phyloP scores from a whole-genome alignment of 306 rosid species.

The Sophora flavescens region DNA sequence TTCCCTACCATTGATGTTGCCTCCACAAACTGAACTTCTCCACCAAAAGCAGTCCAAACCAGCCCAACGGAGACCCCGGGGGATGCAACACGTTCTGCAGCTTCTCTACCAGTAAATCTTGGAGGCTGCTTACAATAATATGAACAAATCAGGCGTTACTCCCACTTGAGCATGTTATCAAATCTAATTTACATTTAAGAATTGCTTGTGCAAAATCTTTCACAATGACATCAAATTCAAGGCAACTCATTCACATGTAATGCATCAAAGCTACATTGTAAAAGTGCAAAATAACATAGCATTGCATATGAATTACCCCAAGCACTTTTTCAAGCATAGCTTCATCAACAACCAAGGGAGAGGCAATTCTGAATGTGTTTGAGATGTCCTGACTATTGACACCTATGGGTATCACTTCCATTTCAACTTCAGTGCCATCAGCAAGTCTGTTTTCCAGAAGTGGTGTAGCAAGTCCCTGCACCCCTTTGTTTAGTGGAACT shows the following conservation, averaged over 20 bases:
- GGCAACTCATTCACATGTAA: slow-evolving; percentile 29
- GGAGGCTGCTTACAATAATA: slow-evolving; percentile 82
- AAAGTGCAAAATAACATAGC: background rate
- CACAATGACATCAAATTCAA: slow-evolving; percentile 30
- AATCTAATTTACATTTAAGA: slow-evolving; percentile 12
- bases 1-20: slow-evolving; percentile 93
- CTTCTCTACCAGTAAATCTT: slow-evolving; percentile 84
- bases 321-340: slow-evolving; percentile 96
- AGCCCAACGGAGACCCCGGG: slow-evolving; percentile 96
- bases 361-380: slow-evolving; percentile 69
- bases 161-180: slow-evolving; percentile 37
- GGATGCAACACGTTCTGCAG: slow-evolving; percentile 84
- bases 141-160: slow-evolving; percentile 25
- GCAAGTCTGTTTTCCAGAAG: slow-evolving; percentile 91
- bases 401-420: slow-evolving; percentile 96
- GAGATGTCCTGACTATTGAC: slow-evolving; percentile 80
- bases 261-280: slow-evolving; percentile 24
- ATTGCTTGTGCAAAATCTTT: slow-evolving; percentile 23
- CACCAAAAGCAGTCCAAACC: slow-evolving; percentile 99
- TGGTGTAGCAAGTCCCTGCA: slow-evolving; percentile 82
- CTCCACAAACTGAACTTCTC: slow-evolving; percentile 99
- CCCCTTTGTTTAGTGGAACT: slow-evolving; percentile 76
- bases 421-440: slow-evolving; percentile 91
- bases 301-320: slow-evolving; percentile 77
- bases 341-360: slow-evolving; percentile 86